Evolutionary conservation across 495 filamentous ascomycete genomes (phyloP).

Genomic region (Talaromyces wortmannii): DNA sequence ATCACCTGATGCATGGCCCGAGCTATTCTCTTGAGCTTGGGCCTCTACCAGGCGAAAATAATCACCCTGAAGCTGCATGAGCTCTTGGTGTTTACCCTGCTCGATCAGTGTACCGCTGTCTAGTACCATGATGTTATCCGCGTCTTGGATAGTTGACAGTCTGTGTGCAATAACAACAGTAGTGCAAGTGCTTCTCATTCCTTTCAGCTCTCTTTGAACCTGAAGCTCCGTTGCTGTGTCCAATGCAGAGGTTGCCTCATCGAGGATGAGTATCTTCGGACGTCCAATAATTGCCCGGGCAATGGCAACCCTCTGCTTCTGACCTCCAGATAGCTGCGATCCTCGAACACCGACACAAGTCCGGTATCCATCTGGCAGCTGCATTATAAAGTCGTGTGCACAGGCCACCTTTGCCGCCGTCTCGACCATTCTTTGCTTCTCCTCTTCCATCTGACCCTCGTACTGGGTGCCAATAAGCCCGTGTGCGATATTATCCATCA

Average conservation of each 20-base stretch:
- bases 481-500: conserved; percentile 54
- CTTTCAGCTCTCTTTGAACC: conserved; percentile 59
- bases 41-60: not conserved
- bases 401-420: conserved; percentile 46
- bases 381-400: conserved; percentile 21
- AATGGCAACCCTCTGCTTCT: conserved; percentile 80
- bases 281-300: conserved; percentile 76
- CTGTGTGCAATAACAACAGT: conserved; percentile 42
- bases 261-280: conserved; percentile 70
- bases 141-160: conserved; percentile 37
- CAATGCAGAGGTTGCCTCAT: conserved; percentile 51
- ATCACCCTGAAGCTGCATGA: conserved; percentile 14
- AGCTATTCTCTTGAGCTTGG: not conserved
- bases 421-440: conserved; percentile 27
- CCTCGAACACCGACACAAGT: conserved; percentile 83
- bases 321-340: conserved; percentile 79
- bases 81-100: conserved; percentile 29
- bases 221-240: conserved; percentile 57
- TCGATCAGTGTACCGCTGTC: conserved; percentile 25
- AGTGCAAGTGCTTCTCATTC: conserved; percentile 25
- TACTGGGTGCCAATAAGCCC: conserved; percentile 54
- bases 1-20: not conserved
- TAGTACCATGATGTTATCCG: conserved; percentile 38
- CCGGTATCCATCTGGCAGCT: conserved; percentile 48
- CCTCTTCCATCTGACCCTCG: conserved; percentile 40